These are phyloP conservation scores for Yamadazyma takamatsuzukensis DNA, from an alignment of 805 yeast species.

Conservation along the genomic window DNA sequence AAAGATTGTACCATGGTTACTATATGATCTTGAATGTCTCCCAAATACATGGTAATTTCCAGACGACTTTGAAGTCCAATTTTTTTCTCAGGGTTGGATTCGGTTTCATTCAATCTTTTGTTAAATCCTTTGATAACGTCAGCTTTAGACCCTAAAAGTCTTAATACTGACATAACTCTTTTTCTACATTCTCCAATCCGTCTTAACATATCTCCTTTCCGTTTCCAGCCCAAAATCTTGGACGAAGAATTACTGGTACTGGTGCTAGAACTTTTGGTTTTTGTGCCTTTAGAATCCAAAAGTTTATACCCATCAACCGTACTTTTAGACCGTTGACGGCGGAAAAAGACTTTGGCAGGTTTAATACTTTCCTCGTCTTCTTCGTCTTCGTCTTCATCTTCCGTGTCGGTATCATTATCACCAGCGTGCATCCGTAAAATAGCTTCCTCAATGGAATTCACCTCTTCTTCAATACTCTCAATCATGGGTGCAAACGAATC, in stretches of 20 bases:
- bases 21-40: slow-evolving; percentile 97
- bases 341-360: slow-evolving; percentile 24
- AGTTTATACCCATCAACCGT: slow-evolving; percentile 28
- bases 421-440: slow-evolving; percentile 84
- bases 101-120: slow-evolving; percentile 63
- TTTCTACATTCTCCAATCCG: slow-evolving; percentile 94
- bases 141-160: slow-evolving; percentile 87
- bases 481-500: slow-evolving; percentile 98
- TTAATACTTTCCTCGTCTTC: slow-evolving; percentile 14
- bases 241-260: slow-evolving; percentile 41
- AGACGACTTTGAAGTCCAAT: slow-evolving; percentile 34
- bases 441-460: slow-evolving; percentile 89
- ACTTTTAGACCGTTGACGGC: slow-evolving; percentile 34
- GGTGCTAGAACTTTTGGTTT: slow-evolving; percentile 25
- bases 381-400: slow-evolving; percentile 29
- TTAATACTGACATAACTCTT: slow-evolving; percentile 83
- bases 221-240: slow-evolving; percentile 61
- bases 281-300: slow-evolving; percentile 9
- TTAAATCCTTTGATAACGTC: slow-evolving; percentile 97
- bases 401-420: slow-evolving; percentile 43
- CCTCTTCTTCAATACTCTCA: slow-evolving; percentile 90
- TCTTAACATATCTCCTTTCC: slow-evolving; percentile 91
- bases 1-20: slow-evolving; percentile 95
- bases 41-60: slow-evolving; percentile 91
- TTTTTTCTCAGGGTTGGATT: slow-evolving; percentile 1